phyloP scores from a whole-genome alignment of 192 early-diverging fungal species.

The Coemansia biformis region DNA sequence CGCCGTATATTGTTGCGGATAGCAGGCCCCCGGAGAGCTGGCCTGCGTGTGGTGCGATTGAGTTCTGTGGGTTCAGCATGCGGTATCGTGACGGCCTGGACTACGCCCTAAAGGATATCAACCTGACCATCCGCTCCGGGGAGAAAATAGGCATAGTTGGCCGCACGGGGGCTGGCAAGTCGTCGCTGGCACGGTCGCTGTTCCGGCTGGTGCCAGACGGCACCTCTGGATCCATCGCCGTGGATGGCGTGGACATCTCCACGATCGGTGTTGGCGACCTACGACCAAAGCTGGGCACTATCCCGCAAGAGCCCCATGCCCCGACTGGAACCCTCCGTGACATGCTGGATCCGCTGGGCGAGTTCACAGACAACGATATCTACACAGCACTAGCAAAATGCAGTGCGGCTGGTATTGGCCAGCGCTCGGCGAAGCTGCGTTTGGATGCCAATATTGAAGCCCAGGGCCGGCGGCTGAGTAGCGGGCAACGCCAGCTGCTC shows the following conservation, averaged over 20 bases:
- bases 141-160: slow-evolving; percentile 60
- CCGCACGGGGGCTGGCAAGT: slow-evolving; percentile 60
- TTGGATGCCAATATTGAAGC: neutral
- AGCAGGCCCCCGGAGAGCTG: slow-evolving; percentile 10
- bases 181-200: slow-evolving; percentile 53
- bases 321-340: slow-evolving; percentile 56
- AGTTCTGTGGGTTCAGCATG: slow-evolving; percentile 29
- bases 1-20: slow-evolving; percentile 10
- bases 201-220: slow-evolving; percentile 62
- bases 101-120: slow-evolving; percentile 35
- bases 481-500: slow-evolving; percentile 59
- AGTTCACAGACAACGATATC: slow-evolving; percentile 52
- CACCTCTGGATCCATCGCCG: slow-evolving; percentile 51
- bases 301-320: slow-evolving; percentile 62
- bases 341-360: slow-evolving; percentile 61
- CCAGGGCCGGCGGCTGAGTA: slow-evolving; percentile 8
- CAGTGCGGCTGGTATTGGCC: neutral
- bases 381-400: slow-evolving; percentile 55
- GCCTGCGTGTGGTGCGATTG: slow-evolving; percentile 21
- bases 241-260: slow-evolving; percentile 69
- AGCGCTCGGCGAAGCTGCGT: neutral
- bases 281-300: slow-evolving; percentile 50
- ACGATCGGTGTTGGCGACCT: slow-evolving; percentile 51
- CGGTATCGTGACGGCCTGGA: slow-evolving; percentile 13
- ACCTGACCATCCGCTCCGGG: slow-evolving; percentile 48